Evolutionary conservation across 179 eudicot species (phyloP).

Genomic region (Spergularia azorica): DNA sequence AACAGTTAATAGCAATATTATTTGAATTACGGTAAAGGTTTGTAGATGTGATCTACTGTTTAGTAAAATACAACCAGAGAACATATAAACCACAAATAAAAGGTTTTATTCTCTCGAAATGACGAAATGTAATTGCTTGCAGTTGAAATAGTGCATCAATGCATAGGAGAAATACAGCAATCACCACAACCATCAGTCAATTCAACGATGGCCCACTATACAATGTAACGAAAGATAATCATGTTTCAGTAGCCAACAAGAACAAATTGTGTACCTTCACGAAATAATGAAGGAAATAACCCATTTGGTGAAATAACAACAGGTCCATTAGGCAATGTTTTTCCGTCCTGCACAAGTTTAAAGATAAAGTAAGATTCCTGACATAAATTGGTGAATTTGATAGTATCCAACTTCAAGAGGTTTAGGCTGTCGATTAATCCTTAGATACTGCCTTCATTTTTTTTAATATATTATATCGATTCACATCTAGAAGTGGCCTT

Average conservation of each 20-base stretch:
- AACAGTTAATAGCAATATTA: no score
- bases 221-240: not conserved
- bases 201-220: not conserved
- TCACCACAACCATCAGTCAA: not conserved
- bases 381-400: not conserved
- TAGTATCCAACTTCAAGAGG: constrained; percentile 2
- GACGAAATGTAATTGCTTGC: not conserved
- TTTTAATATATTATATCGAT: no score
- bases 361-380: not conserved
- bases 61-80: no score
- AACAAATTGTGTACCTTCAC: constrained; percentile 65
- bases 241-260: not conserved
- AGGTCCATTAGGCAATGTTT: constrained; percentile 90
- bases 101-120: no score
- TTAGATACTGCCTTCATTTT: no score
- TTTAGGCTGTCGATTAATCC: not conserved
- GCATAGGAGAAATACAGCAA: not conserved
- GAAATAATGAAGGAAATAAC: constrained; percentile 86
- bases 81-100: no score
- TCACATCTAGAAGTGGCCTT: no score
- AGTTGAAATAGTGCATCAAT: not conserved
- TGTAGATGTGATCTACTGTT: no score
- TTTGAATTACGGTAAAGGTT: no score
- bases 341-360: constrained; percentile 75
- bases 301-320: constrained; percentile 98